Conservation (phyloP, 805 yeast species). For the Pichia nakasei region DNA sequence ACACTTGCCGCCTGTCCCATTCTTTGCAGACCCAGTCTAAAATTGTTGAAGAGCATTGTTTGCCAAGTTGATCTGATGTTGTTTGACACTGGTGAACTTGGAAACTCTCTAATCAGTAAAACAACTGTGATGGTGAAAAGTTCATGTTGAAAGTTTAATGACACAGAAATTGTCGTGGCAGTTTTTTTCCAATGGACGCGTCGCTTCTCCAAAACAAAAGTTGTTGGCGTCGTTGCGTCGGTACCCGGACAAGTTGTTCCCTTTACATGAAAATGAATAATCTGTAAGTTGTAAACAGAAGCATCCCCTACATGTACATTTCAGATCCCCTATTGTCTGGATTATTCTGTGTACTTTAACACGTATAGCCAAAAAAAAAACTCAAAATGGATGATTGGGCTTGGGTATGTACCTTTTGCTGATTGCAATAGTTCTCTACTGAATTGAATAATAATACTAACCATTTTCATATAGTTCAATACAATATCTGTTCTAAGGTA, state of each 20-base stretch:
- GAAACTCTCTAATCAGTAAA: too few relatives aligned
- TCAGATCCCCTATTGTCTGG: neutral
- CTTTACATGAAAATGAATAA: too few relatives aligned
- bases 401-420: slow-evolving; percentile 1
- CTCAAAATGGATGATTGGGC: slow-evolving; percentile 9
- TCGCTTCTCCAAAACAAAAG: neutral
- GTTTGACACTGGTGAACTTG: too few relatives aligned
- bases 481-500: slow-evolving; percentile 8
- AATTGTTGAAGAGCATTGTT: slow-evolving; percentile 18
- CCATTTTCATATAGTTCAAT: slow-evolving; percentile 1
- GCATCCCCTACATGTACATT: too few relatives aligned
- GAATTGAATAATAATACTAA: neutral
- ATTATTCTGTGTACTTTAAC: too few relatives aligned
- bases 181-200: too few relatives aligned
- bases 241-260: too few relatives aligned
- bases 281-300: too few relatives aligned
- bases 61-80: too few relatives aligned
- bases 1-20: slow-evolving; percentile 9
- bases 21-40: slow-evolving; percentile 20
- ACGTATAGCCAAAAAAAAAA: too few relatives aligned
- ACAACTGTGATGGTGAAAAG: neutral
- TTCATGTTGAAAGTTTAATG: neutral
- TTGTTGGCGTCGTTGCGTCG: neutral
- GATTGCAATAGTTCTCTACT: neutral
- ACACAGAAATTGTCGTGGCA: too few relatives aligned